Evolutionary conservation across 495 filamentous ascomycete species (phyloP).

Genomic region (Aspergillus saccharolyticus): DNA sequence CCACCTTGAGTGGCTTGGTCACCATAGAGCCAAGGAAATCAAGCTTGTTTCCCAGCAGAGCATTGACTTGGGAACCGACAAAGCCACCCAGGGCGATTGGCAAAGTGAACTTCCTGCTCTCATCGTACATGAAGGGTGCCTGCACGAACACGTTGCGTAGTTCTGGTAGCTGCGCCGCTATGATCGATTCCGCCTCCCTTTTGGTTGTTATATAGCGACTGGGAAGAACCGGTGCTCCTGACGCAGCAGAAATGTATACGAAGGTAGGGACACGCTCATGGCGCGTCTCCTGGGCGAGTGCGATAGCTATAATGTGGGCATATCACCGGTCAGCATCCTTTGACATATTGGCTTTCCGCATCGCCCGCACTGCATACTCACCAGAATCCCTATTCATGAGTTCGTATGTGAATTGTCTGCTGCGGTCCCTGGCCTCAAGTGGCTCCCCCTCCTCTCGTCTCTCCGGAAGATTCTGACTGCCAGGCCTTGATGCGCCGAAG

Average conservation of each 20-base stretch:
- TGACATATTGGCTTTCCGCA: not conserved
- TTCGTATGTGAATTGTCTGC: slow-evolving; percentile 88
- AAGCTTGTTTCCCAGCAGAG: slow-evolving; percentile 65
- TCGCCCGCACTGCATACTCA: slow-evolving; percentile 22
- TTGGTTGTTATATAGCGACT: slow-evolving; percentile 86
- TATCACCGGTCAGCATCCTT: not conserved
- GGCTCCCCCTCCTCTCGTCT: slow-evolving; percentile 52
- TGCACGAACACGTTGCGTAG: slow-evolving; percentile 80
- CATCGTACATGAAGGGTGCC: slow-evolving; percentile 86
- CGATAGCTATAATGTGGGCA: slow-evolving; percentile 45
- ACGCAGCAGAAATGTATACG: slow-evolving; percentile 83
- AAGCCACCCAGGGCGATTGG: slow-evolving; percentile 72
- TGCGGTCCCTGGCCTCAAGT: slow-evolving; percentile 56
- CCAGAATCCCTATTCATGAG: slow-evolving; percentile 91
- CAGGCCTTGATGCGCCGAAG: slow-evolving; percentile 62
- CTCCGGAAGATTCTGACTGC: slow-evolving; percentile 63
- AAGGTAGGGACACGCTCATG: slow-evolving; percentile 61
- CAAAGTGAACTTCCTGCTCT: slow-evolving; percentile 72
- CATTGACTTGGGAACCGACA: slow-evolving; percentile 66
- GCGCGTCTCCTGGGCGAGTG: slow-evolving; percentile 75
- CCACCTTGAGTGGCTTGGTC: slow-evolving; percentile 79
- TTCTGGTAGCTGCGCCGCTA: slow-evolving; percentile 61
- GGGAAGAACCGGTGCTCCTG: slow-evolving; percentile 77
- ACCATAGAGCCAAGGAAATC: slow-evolving; percentile 71
- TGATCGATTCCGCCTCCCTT: slow-evolving; percentile 78